These are phyloP conservation scores for Thermothelomyces thermophilus DNA, from an alignment of 2,329 filamentous ascomycete species.

Conservation along the genomic window DNA sequence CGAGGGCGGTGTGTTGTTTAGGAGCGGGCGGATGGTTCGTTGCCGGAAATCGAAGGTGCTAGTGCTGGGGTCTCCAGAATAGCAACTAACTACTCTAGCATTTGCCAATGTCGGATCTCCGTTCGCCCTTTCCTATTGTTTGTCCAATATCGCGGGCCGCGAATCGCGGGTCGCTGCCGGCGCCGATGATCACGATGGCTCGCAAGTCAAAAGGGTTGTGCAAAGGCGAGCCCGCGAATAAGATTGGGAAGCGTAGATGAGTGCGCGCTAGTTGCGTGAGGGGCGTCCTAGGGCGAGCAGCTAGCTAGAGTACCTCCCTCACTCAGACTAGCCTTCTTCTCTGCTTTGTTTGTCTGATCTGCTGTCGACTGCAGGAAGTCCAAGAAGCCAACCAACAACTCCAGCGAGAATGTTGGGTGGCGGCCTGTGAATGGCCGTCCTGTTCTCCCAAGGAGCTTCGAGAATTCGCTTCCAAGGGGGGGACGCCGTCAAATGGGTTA, in stretches of 20 bases:
- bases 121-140: background rate
- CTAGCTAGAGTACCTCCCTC: background rate
- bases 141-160: background rate
- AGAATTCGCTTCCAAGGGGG: conserved; percentile 14
- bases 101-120: background rate
- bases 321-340: background rate
- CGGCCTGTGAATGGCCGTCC: conserved; percentile 8
- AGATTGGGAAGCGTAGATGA: background rate
- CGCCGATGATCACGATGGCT: background rate
- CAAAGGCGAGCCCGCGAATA: background rate
- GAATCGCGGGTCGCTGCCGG: background rate
- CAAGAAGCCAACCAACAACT: conserved; percentile 4
- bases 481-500: background rate
- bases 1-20: conserved; percentile 4
- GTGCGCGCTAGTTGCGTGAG: background rate
- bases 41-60: background rate
- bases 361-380: conserved; percentile 1
- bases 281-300: background rate
- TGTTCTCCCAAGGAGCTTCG: conserved; percentile 10
- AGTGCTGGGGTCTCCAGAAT: background rate
- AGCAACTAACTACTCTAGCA: background rate
- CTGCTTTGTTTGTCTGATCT: background rate
- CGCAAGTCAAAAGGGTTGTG: background rate
- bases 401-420: conserved; percentile 1
- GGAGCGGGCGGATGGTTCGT: background rate